Conservation (phyloP, 2,329 filamentous ascomycete species). For the Akanthomyces uredinophilus region DNA sequence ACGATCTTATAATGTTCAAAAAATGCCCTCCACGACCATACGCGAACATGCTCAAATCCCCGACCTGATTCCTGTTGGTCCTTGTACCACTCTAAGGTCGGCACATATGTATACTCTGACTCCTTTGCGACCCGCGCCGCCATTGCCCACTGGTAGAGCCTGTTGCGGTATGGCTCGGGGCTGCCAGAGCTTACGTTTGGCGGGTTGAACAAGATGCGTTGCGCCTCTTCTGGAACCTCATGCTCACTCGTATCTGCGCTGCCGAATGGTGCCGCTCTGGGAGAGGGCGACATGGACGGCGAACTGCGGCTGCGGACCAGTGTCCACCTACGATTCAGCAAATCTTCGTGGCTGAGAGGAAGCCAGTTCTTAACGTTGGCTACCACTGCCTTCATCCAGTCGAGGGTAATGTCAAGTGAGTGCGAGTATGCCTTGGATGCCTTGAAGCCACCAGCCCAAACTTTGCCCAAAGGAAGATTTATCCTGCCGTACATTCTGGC, state of each 20-base stretch:
- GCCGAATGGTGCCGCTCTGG: not conserved
- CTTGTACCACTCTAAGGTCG: constrained; percentile 49
- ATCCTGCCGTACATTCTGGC: constrained; percentile 23
- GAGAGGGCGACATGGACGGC: not conserved
- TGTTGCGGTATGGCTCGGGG: constrained; percentile 30
- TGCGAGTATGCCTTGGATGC: constrained; percentile 21
- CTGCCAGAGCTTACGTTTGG: constrained; percentile 23
- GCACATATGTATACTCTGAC: constrained; percentile 35
- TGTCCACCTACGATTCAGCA: constrained; percentile 36
- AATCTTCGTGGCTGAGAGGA: constrained; percentile 26
- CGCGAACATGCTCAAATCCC: constrained; percentile 44
- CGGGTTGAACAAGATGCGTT: constrained; percentile 43
- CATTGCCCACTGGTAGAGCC: constrained; percentile 36
- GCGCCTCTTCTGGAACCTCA: constrained; percentile 17
- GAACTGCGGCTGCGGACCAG: constrained; percentile 20
- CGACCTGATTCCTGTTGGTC: constrained; percentile 42
- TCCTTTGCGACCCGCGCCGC: constrained; percentile 5
- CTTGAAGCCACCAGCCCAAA: constrained; percentile 42
- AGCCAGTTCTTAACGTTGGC: constrained; percentile 29
- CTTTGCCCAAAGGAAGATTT: constrained; percentile 30
- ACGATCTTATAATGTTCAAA: constrained; percentile 28
- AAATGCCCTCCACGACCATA: constrained; percentile 39
- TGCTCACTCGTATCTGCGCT: constrained; percentile 10
- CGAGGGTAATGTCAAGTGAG: constrained; percentile 39
- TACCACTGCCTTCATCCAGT: constrained; percentile 31